These are phyloP conservation scores for Murraya koenigii DNA, from an alignment of 345 rosid species.

Conservation along the genomic window DNA sequence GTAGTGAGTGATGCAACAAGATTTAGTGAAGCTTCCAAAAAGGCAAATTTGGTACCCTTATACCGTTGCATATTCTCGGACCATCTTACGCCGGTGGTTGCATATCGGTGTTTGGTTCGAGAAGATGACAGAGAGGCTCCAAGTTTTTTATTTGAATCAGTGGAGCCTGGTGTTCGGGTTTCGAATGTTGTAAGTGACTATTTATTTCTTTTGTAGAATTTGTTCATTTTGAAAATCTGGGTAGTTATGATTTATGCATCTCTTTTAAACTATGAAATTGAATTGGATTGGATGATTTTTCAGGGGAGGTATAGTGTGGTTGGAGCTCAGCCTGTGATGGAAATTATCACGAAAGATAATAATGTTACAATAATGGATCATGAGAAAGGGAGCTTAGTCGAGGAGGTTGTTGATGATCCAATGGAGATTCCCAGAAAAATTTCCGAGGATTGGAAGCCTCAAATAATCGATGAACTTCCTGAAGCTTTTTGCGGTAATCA, in stretches of 20 bases:
- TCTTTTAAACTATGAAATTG: constrained; percentile 1
- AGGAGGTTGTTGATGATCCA: constrained; percentile 75
- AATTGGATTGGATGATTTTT: constrained; percentile 19
- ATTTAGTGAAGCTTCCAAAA: constrained; percentile 58
- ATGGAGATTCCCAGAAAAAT: constrained; percentile 64
- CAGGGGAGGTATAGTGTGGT: constrained; percentile 82
- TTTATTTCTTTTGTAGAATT: not conserved
- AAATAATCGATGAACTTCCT: constrained; percentile 65
- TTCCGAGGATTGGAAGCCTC: constrained; percentile 79
- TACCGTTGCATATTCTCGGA: constrained; percentile 75
- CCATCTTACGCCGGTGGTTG: constrained; percentile 84
- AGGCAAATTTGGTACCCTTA: constrained; percentile 68
- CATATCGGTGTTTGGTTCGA: constrained; percentile 82
- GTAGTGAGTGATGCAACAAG: constrained; percentile 41
- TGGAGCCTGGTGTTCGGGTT: constrained; percentile 58
- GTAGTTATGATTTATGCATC: not conserved
- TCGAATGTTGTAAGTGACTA: constrained; percentile 55
- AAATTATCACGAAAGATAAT: constrained; percentile 71
- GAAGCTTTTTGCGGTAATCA: constrained; percentile 79
- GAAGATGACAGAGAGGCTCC: constrained; percentile 88
- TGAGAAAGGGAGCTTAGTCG: constrained; percentile 42
- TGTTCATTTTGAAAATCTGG: not conserved
- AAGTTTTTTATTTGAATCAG: constrained; percentile 84
- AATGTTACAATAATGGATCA: constrained; percentile 76
- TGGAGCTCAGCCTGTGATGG: constrained; percentile 82